A percentile compares a stretch with the other conserved stretches of the same genome.
Evolutionary conservation across 2,329 filamentous ascomycete genomes (phyloP).

Genomic region (Cordyceps cateniannulata): DNA sequence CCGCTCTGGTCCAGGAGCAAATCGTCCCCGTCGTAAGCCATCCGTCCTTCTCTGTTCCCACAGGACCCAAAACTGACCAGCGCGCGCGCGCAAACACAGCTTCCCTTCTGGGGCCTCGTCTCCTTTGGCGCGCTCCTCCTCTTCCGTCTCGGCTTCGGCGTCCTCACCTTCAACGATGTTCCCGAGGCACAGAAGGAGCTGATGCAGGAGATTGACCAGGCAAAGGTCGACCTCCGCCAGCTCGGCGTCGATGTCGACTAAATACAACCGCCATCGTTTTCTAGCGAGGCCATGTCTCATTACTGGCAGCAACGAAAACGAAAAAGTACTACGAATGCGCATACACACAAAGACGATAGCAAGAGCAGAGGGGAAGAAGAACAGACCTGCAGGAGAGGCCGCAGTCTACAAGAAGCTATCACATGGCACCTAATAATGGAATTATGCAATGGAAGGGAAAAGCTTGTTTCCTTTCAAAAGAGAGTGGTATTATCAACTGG

Average conservation of each 20-base stretch:
- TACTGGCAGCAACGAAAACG: background rate
- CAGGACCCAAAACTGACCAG: background rate
- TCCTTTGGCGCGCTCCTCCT: conserved; percentile 89
- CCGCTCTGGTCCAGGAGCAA: conserved; percentile 69
- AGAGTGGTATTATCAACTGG: background rate
- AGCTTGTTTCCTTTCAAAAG: background rate
- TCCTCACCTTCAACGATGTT: conserved; percentile 95
- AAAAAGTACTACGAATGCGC: background rate
- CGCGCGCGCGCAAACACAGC: conserved; percentile 39
- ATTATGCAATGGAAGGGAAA: background rate
- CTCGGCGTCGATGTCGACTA: conserved; percentile 76
- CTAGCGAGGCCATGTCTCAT: background rate
- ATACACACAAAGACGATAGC: no score
- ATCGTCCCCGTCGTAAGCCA: conserved; percentile 79
- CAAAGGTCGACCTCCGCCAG: conserved; percentile 64
- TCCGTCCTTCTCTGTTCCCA: background rate
- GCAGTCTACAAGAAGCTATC: no score
- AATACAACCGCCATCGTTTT: conserved; percentile 15
- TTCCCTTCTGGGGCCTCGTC: conserved; percentile 89
- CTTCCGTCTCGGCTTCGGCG: conserved; percentile 83
- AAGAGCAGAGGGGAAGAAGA: background rate
- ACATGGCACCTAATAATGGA: background rate
- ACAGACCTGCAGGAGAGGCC: no score
- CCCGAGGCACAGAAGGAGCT: conserved; percentile 85
- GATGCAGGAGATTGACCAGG: conserved; percentile 74